Evolutionary conservation across 768 basidiomycete species (phyloP).

Genomic region (Butyriboletus loyo): DNA sequence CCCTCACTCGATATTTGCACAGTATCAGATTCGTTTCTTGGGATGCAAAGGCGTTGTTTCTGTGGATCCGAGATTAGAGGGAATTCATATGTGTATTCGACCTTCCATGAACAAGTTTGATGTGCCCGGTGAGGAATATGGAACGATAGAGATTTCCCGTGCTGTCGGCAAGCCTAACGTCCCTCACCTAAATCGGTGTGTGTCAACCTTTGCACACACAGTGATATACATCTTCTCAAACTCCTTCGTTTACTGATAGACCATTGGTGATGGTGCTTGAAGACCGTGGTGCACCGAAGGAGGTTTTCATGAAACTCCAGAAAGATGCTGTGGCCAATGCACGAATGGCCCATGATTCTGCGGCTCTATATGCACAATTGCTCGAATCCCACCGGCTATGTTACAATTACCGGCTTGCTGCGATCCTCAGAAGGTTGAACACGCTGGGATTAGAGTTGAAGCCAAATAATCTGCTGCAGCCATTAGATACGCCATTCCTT

Average conservation of each 20-base stretch:
- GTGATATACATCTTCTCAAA: background rate
- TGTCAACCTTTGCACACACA: slow-evolving; percentile 18
- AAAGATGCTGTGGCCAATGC: slow-evolving; percentile 52
- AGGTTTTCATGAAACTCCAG: slow-evolving; percentile 63
- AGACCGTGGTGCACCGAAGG: slow-evolving; percentile 59
- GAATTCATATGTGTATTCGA: slow-evolving; percentile 67
- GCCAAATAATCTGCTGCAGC: slow-evolving; percentile 28
- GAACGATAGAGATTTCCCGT: slow-evolving; percentile 72
- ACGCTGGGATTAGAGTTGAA: slow-evolving; percentile 48
- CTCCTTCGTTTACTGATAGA: slow-evolving; percentile 33
- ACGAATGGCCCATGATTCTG: slow-evolving; percentile 57
- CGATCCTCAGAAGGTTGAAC: slow-evolving; percentile 49
- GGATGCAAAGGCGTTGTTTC: slow-evolving; percentile 82
- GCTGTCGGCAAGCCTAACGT: slow-evolving; percentile 57
- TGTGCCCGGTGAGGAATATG: slow-evolving; percentile 42
- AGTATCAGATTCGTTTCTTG: slow-evolving; percentile 81
- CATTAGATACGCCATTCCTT: slow-evolving; percentile 57
- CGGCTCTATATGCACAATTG: slow-evolving; percentile 45
- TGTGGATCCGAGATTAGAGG: slow-evolving; percentile 53
- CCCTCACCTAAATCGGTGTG: slow-evolving; percentile 75
- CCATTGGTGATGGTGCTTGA: slow-evolving; percentile 78
- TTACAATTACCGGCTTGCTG: slow-evolving; percentile 45
- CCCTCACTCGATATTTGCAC: background rate
- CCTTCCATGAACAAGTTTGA: slow-evolving; percentile 76
- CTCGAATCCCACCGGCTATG: slow-evolving; percentile 50